phyloP scores from a whole-genome alignment of 805 yeast species.

The Candida boleticola region DNA sequence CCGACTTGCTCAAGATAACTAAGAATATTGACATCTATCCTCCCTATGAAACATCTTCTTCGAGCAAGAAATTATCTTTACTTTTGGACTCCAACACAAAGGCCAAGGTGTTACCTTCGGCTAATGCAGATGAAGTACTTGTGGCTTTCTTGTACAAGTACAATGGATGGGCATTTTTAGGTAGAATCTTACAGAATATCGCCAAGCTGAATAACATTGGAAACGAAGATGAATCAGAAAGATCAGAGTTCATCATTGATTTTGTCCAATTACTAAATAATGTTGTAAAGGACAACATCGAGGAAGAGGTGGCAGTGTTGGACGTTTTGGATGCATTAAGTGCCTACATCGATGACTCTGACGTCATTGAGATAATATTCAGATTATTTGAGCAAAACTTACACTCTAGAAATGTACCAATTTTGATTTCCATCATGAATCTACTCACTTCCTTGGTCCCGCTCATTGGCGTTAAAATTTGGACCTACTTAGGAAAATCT shows the following conservation, averaged over 20 bases:
- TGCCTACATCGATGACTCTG: slow-evolving; percentile 52
- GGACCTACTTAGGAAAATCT: slow-evolving; percentile 75
- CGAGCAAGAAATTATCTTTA: slow-evolving; percentile 44
- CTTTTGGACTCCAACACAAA: slow-evolving; percentile 51
- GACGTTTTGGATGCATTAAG: slow-evolving; percentile 40
- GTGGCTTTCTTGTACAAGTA: slow-evolving; percentile 71
- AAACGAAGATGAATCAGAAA: slow-evolving; percentile 35
- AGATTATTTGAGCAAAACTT: slow-evolving; percentile 68
- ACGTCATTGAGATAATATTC: slow-evolving; percentile 59
- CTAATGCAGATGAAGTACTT: slow-evolving; percentile 28
- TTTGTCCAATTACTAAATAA: slow-evolving; percentile 51
- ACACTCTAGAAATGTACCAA: slow-evolving; percentile 48
- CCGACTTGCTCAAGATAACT: slow-evolving; percentile 52
- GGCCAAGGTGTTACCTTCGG: slow-evolving; percentile 66
- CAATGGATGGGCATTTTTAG: slow-evolving; percentile 86
- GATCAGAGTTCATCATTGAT: slow-evolving; percentile 40
- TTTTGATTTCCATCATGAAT: slow-evolving; percentile 45
- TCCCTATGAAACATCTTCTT: slow-evolving; percentile 43
- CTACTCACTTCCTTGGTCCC: slow-evolving; percentile 49
- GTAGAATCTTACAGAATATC: slow-evolving; percentile 70
- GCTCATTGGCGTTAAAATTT: slow-evolving; percentile 62
- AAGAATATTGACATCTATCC: slow-evolving; percentile 51
- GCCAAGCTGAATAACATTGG: slow-evolving; percentile 32
- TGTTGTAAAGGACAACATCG: slow-evolving; percentile 41
- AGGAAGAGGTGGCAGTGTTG: slow-evolving; percentile 18